Conservation (phyloP, 371 early-diverging fungal genomes). For the Mortierella sp. region DNA sequence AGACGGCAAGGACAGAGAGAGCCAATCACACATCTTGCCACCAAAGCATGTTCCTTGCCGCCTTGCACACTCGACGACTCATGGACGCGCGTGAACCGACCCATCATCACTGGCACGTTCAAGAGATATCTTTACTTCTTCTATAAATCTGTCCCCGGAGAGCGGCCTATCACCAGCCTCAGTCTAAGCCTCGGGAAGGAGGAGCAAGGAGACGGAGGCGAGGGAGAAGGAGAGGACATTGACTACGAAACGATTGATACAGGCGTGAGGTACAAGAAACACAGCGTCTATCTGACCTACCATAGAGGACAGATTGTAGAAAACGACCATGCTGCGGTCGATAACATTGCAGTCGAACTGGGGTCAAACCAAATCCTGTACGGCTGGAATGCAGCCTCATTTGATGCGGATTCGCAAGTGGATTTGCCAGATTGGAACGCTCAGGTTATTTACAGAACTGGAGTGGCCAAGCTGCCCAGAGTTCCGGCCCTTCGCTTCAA, state of each 20-base stretch:
- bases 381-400: slow-evolving; percentile 27
- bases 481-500: slow-evolving; percentile 54
- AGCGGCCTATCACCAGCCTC: slow-evolving; percentile 33
- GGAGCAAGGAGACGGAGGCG: slow-evolving; percentile 49
- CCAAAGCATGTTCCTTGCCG: slow-evolving; percentile 60
- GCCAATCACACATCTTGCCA: slow-evolving; percentile 65
- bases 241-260: slow-evolving; percentile 54
- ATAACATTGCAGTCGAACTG: slow-evolving; percentile 63
- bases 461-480: slow-evolving; percentile 7
- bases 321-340: slow-evolving; percentile 28
- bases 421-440: slow-evolving; percentile 39
- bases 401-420: slow-evolving; percentile 11
- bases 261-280: slow-evolving; percentile 37
- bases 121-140: slow-evolving; percentile 34
- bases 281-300: slow-evolving; percentile 27
- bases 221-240: slow-evolving; percentile 55
- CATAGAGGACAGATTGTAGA: slow-evolving; percentile 22
- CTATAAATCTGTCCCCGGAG: slow-evolving; percentile 38
- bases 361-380: slow-evolving; percentile 50
- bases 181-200: slow-evolving; percentile 43
- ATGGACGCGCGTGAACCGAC: slow-evolving; percentile 53
- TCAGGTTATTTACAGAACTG: slow-evolving; percentile 30
- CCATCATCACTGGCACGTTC: slow-evolving; percentile 44
- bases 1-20: slow-evolving; percentile 35
- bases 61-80: slow-evolving; percentile 62